Evolutionary conservation across 2,329 filamentous ascomycete species (phyloP), one percentile per base, ranked within the genome.

Genomic region (Scedosporium minutisporum): DNA sequence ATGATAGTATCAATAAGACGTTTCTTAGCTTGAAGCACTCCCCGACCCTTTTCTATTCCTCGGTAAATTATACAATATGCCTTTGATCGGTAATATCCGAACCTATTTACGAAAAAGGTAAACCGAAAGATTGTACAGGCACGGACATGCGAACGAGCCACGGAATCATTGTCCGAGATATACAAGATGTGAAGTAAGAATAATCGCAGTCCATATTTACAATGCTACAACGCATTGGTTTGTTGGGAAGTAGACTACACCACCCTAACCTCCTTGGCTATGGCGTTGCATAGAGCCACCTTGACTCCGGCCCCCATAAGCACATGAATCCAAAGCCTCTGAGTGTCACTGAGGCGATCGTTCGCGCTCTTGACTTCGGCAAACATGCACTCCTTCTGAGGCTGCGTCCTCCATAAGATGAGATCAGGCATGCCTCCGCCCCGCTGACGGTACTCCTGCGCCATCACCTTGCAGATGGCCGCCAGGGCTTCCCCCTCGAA

Each of bases 311-410:
- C 92, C 1, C 88, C 87, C 6, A 87, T 88, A 61, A 99, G 80
- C 6, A 97, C 91, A 78, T 97, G 91, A 69, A 97, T 96, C 95
- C 95, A 99, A 67, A 99, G 81, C 68, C 95, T 80, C 77, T 99
- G 95, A 18, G 93, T 96, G 78, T 99, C 95, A 74, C 93, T 97
- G 70, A 99, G 78, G 46, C 92, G 86, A 79, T 99, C 95, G 74
- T 96, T 97, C 72, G 87, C 87, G 67, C 87, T 90, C 78, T 93
- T 92, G 63, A 92, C 89, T 74, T 91, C 88, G 4, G 82, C 82
- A 73, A 95, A 93, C 82, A 91, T 87, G 66, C 90, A 87, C 71
- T 89, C 82, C 46, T 68, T 72, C 64, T 70, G 66, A 3, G 69
- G 65, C 60, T 69, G 66, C 41, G 67, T 69, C 68, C 86, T 84